Evolutionary conservation across 2,329 filamentous ascomycete species (phyloP), one percentile per base, ranked within the genome.

Genomic region (Thelonectria discophora): DNA sequence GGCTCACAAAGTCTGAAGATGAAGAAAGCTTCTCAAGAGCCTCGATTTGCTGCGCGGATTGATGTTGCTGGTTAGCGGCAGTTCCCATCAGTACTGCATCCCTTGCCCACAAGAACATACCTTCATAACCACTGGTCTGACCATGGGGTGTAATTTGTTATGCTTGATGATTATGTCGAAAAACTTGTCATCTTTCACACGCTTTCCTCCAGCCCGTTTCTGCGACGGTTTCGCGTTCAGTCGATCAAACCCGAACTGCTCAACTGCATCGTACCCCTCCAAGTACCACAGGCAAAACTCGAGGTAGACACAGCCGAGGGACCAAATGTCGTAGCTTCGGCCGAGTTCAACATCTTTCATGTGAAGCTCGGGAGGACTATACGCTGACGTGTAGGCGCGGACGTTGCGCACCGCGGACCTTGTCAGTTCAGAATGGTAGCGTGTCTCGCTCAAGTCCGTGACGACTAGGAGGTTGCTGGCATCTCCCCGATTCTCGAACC

Each of bases 201-300:
- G 5, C 5, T 2, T 2, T 6, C 27, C 5, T 11, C 8, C 27
- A 24, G 5, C 5, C 27, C 27, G 27, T 30, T 30, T 10, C 5
- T n/a, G 4, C 2, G 45, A 30, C 8, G 15, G 27, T 9, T 47
- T 24, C 8, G n/a, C 45, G 6, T 47, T 15, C 8, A 15, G 1
- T 30, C 45, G 46, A 9, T 54, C 13, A 32, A 20, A 9, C 24
- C n/a, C 4, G 24, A 54, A 54, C 2, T 32, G 11, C 10, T 18
- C 27, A 1, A 45, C 15, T 1, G 24, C 21, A 1, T 55, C 6
- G 3, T 1, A n/a, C 3, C 27, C 30, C 15, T 47, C 30, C 8
- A 55, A 20, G 18, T 55, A 55, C 42, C 52, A 47, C 24, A 47
- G n/a, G 9, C 18, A 47, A 39, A 55, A 55, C 7, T 55, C 52